Conservation (phyloP, 129 eudicot genomes). For the Escallonia rubra region DNA sequence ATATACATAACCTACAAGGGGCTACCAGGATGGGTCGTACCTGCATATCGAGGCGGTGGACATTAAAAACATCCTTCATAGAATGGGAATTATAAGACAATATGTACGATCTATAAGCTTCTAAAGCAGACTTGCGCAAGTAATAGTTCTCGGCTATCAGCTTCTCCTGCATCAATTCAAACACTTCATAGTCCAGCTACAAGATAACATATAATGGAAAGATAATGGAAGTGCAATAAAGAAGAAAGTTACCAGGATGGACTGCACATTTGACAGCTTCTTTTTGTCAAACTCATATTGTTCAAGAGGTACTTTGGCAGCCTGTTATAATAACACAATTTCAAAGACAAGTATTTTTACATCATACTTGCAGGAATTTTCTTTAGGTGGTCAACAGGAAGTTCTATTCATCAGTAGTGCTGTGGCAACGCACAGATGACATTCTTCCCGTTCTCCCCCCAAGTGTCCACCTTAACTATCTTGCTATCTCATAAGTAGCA, state of each 20-base stretch:
- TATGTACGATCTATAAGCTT: conserved; percentile 49
- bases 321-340: conserved; percentile 16
- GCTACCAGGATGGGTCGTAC: conserved; percentile 15
- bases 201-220: not conserved
- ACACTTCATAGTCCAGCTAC: not conserved
- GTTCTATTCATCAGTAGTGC: not conserved
- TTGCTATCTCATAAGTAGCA: not conserved
- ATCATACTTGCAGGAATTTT: not conserved
- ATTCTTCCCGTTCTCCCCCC: not conserved
- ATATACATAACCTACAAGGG: not conserved
- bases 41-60: conserved; percentile 50
- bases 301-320: conserved; percentile 50
- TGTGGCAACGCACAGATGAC: not conserved
- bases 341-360: not conserved
- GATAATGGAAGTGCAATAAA: not conserved
- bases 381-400: no score
- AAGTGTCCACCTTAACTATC: not conserved
- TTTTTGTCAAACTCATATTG: conserved; percentile 42
- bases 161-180: conserved; percentile 39
- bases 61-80: conserved; percentile 58
- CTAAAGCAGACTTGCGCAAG: conserved; percentile 49
- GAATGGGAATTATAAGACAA: conserved; percentile 60
- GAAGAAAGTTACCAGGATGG: conserved; percentile 41
- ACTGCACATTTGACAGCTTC: conserved; percentile 50
- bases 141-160: conserved; percentile 37